Evolutionary conservation across 2,329 filamentous ascomycete species (phyloP).

Genomic region (Aspergillus ustus): DNA sequence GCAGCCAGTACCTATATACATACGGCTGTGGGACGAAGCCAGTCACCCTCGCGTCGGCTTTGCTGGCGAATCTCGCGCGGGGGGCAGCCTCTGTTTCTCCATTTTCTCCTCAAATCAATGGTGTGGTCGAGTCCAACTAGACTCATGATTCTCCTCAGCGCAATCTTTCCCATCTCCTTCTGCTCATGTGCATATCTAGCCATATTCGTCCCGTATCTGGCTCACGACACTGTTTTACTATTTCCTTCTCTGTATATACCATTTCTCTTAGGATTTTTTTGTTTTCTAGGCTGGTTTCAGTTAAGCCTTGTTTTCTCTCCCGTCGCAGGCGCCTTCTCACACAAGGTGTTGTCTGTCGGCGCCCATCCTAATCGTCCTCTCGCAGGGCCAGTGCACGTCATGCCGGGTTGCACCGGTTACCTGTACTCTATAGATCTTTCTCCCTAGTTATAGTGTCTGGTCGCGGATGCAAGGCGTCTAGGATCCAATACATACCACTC

Average conservation of each 20-base stretch:
- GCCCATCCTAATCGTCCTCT: background rate
- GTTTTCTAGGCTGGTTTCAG: background rate
- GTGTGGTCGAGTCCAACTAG: conserved; percentile 10
- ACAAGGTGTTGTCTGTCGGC: background rate
- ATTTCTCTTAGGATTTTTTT: conserved; percentile 3
- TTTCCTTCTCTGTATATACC: conserved; percentile 24
- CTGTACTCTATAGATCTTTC: conserved; percentile 7
- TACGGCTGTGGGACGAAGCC: conserved; percentile 7
- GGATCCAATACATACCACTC: background rate
- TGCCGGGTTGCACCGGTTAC: background rate
- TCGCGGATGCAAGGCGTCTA: conserved; percentile 9
- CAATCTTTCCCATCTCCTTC: conserved; percentile 1
- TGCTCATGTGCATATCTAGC: conserved; percentile 7
- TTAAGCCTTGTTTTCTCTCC: background rate
- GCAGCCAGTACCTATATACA: conserved; percentile 4
- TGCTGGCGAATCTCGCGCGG: conserved; percentile 26
- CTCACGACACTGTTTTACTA: conserved; percentile 9
- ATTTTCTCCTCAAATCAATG: conserved; percentile 7
- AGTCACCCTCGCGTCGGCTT: conserved; percentile 23
- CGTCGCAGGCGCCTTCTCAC: background rate
- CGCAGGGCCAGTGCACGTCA: background rate
- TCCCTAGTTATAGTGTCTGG: background rate
- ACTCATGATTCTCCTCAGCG: conserved; percentile 8
- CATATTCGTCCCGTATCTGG: conserved; percentile 7
- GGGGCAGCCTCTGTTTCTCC: conserved; percentile 8